These are phyloP conservation scores for Myrica gale DNA, from an alignment of 306 rosid genomes.

Conservation along the genomic window DNA sequence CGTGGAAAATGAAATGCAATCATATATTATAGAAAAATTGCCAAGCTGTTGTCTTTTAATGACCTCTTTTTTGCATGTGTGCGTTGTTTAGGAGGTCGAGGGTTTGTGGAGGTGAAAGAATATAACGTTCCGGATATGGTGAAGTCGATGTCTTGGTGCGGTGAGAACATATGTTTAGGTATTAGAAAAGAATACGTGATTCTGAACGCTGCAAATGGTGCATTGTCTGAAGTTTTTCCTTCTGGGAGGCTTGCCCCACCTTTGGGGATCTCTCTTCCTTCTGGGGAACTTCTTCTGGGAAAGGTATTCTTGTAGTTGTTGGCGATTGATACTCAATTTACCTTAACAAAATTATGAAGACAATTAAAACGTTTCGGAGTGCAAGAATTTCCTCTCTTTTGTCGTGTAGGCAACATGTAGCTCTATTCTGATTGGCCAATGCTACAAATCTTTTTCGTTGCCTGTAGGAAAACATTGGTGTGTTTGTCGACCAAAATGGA, in stretches of 20 bases:
- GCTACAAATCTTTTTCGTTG: constrained; percentile 23
- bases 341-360: background rate
- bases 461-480: constrained; percentile 91
- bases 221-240: constrained; percentile 82
- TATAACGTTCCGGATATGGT: constrained; percentile 79
- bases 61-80: background rate
- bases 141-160: constrained; percentile 96
- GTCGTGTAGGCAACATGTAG: background rate
- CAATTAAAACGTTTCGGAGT: background rate
- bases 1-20: background rate
- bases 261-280: constrained; percentile 79
- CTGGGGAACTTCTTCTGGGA: constrained; percentile 97
- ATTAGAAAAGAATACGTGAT: constrained; percentile 81
- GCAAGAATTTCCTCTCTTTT: background rate
- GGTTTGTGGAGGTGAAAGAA: constrained; percentile 96
- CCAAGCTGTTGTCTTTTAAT: background rate
- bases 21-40: background rate
- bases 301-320: constrained; percentile 53
- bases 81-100: constrained; percentile 70
- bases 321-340: background rate
- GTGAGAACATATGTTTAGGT: constrained; percentile 90
- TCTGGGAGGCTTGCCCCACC: constrained; percentile 95
- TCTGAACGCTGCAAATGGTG: constrained; percentile 70
- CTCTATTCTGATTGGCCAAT: constrained; percentile 15
- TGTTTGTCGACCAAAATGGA: constrained; percentile 95